phyloP scores from a whole-genome alignment of 257 asterid species.

The Paraleonurus japonicus region DNA sequence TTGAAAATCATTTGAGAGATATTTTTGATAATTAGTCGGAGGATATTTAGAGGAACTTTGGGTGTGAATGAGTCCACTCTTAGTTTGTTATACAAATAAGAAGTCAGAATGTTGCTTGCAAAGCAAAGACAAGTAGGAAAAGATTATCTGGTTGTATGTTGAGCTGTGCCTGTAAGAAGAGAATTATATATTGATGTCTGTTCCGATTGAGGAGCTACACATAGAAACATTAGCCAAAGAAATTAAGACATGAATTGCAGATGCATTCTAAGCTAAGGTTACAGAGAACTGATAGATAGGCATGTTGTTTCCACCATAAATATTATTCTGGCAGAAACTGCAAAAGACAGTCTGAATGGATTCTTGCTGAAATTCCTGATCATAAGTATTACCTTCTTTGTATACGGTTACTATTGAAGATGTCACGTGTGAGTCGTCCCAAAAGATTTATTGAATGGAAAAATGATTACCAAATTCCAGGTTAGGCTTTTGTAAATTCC shows the following conservation, averaged over 20 bases:
- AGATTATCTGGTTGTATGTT: neutral
- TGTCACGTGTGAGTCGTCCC: too few species aligned
- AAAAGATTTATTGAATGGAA: neutral
- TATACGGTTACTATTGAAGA: too few species aligned
- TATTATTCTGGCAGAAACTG: neutral
- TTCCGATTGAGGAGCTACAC: neutral
- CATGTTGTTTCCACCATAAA: neutral
- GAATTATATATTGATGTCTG: neutral
- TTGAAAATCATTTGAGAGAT: neutral
- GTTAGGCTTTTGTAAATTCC: constrained; percentile 37
- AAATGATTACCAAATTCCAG: neutral
- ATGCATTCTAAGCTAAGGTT: neutral
- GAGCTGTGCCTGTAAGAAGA: neutral
- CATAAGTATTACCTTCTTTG: neutral
- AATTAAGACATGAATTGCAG: neutral
- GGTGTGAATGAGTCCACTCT: too few species aligned
- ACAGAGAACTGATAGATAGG: neutral
- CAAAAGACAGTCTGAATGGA: neutral
- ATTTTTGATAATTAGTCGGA: too few species aligned
- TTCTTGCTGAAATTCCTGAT: neutral
- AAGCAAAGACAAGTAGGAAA: neutral
- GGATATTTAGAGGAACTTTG: too few species aligned
- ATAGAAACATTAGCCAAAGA: neutral
- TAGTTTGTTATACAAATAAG: neutral
- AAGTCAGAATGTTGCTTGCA: neutral